phyloP scores from a whole-genome alignment of 805 yeast genomes.

The Candida manassasensis region DNA sequence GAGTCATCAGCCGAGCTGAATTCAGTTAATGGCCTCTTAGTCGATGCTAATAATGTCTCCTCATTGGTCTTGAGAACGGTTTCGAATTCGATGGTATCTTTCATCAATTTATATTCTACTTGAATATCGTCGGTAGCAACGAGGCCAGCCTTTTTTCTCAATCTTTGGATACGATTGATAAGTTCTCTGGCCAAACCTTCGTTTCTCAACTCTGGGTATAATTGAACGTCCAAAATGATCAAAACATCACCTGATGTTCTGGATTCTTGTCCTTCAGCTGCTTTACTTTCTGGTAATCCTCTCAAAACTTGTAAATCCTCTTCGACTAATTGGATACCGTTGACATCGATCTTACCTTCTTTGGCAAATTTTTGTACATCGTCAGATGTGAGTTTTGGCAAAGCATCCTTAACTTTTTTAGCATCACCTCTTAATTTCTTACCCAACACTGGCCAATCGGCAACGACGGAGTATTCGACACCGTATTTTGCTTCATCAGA shows the following conservation, averaged over 20 bases:
- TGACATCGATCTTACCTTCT: slow-evolving; percentile 75
- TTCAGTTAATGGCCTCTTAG: slow-evolving; percentile 58
- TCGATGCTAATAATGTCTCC: slow-evolving; percentile 69
- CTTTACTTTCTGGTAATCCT: slow-evolving; percentile 67
- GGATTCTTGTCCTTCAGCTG: slow-evolving; percentile 71
- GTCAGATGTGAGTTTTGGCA: slow-evolving; percentile 74
- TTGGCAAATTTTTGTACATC: slow-evolving; percentile 74
- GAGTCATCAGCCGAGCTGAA: slow-evolving; percentile 39
- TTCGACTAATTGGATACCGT: slow-evolving; percentile 78
- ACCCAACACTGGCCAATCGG: slow-evolving; percentile 99
- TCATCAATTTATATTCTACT: slow-evolving; percentile 69
- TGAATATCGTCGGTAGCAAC: slow-evolving; percentile 92
- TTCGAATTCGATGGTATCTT: slow-evolving; percentile 63
- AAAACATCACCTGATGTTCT: slow-evolving; percentile 88
- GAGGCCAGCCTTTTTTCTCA: slow-evolving; percentile 93
- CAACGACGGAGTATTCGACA: slow-evolving; percentile 89
- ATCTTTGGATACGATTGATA: slow-evolving; percentile 93
- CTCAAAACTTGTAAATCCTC: slow-evolving; percentile 91
- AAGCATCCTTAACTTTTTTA: slow-evolving; percentile 88
- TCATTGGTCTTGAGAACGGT: slow-evolving; percentile 59
- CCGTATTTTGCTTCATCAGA: slow-evolving; percentile 88
- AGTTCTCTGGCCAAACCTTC: slow-evolving; percentile 97
- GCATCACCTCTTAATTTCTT: slow-evolving; percentile 94
- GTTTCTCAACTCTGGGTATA: slow-evolving; percentile 81
- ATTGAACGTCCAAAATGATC: slow-evolving; percentile 80